Percentiles rank a stretch among this genome's conserved stretches.
These are phyloP conservation scores for Plasmodium sp. DNA, from an alignment of 169 alveolate genomes.

Conservation along the genomic window DNA sequence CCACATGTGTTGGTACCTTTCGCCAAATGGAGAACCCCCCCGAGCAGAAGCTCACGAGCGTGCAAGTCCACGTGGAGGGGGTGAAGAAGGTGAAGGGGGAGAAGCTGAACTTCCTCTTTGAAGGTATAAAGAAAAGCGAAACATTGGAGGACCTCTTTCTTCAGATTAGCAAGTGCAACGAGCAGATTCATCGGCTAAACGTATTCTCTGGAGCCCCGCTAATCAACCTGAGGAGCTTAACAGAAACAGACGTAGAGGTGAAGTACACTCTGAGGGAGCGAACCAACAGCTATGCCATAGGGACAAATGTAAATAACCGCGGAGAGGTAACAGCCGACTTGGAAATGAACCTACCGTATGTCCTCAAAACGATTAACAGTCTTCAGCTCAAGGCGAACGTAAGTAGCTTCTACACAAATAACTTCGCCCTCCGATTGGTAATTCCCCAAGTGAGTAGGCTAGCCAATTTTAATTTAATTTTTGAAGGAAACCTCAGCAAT, in stretches of 20 bases:
- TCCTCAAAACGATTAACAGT: constrained; percentile 40
- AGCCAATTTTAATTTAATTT: not conserved
- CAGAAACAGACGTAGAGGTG: not conserved
- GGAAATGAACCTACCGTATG: constrained; percentile 31
- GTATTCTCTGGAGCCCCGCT: constrained; percentile 28
- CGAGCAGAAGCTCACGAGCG: not conserved
- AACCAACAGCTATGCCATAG: constrained; percentile 45
- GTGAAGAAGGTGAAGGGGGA: constrained; percentile 2
- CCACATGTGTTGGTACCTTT: not conserved
- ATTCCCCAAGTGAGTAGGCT: constrained; percentile 6
- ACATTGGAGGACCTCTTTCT: constrained; percentile 18
- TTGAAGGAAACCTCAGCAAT: constrained; percentile 27
- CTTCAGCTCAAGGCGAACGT: constrained; percentile 38
- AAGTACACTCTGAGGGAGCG: constrained; percentile 16
- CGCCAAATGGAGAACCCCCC: not conserved
- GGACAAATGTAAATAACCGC: constrained; percentile 56
- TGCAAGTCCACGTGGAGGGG: constrained; percentile 42
- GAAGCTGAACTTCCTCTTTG: constrained; percentile 16
- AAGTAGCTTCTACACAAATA: constrained; percentile 66
- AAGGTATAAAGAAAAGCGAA: constrained; percentile 35
- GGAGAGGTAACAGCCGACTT: constrained; percentile 69
- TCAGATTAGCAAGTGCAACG: constrained; percentile 11
- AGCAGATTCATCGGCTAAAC: constrained; percentile 2
- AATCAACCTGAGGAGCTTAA: not conserved
- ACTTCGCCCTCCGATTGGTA: constrained; percentile 24